These are phyloP conservation scores for Tulasnella sp. DNA, from an alignment of 768 basidiomycete species.

Conservation along the genomic window DNA sequence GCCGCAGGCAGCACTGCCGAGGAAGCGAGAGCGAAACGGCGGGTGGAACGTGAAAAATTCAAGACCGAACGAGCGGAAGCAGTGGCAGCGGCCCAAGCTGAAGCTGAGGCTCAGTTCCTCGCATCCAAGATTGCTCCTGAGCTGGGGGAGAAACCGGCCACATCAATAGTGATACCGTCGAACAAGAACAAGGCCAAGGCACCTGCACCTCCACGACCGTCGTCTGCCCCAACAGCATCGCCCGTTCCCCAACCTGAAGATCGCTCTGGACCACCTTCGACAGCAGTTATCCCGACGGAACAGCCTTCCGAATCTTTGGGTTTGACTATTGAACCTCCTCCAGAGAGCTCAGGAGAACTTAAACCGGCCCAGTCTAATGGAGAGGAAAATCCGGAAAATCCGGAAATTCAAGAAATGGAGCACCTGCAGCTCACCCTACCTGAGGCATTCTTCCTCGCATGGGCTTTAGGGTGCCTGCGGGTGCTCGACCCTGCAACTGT, in stretches of 20 bases:
- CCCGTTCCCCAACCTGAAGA: background rate
- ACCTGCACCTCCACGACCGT: background rate
- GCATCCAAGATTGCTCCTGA: conserved; percentile 37
- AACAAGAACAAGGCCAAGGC: background rate
- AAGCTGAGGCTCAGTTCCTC: conserved; percentile 66
- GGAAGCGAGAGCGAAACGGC: conserved; percentile 77
- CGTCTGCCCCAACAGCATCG: background rate
- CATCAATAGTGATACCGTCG: conserved; percentile 4
- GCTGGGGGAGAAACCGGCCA: background rate
- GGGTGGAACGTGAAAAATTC: conserved; percentile 82
- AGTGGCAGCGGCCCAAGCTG: conserved; percentile 67
- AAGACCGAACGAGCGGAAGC: conserved; percentile 86
- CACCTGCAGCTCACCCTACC: conserved; percentile 83
- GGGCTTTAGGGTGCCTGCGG: conserved; percentile 73
- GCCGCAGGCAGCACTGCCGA: conserved; percentile 62
- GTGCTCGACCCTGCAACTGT: conserved; percentile 58
- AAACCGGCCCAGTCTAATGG: conserved; percentile 28
- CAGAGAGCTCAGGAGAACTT: conserved; percentile 46
- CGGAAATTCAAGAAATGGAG: conserved; percentile 53
- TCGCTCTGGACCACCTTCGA: background rate
- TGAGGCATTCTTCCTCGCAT: conserved; percentile 81
- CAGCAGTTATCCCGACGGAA: background rate
- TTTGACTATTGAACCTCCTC: conserved; percentile 28
- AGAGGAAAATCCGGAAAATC: conserved; percentile 24
- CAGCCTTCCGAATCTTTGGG: conserved; percentile 5